Percentiles rank a stretch among this genome's conserved stretches.
phyloP scores from a whole-genome alignment of 257 asterid species.

The Hygrophila difformis region DNA sequence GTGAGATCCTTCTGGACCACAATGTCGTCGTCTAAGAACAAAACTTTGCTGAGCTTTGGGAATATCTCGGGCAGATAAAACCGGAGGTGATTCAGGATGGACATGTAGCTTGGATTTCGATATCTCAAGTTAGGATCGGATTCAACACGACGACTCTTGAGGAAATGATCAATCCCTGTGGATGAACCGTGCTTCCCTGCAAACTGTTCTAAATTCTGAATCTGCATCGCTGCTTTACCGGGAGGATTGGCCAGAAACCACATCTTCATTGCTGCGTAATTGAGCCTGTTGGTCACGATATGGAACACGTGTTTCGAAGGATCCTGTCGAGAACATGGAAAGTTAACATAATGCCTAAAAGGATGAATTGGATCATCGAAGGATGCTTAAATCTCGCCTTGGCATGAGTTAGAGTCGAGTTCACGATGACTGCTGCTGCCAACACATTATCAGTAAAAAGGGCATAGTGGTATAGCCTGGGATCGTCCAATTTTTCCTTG shows the following conservation, averaged over 20 bases:
- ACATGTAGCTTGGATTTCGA: slow-evolving; percentile 90
- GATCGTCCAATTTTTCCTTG: slow-evolving; percentile 34
- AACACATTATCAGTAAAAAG: slow-evolving; percentile 48
- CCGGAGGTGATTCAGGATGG: slow-evolving; percentile 92
- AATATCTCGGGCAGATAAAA: slow-evolving; percentile 90
- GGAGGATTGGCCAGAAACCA: slow-evolving; percentile 93
- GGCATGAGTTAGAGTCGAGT: slow-evolving; percentile 46
- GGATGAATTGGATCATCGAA: too few species aligned
- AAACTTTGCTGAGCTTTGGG: slow-evolving; percentile 72
- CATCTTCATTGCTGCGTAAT: slow-evolving; percentile 91
- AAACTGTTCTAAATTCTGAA: slow-evolving; percentile 80
- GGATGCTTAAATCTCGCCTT: too few species aligned
- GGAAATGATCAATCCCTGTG: slow-evolving; percentile 83
- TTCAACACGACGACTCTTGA: slow-evolving; percentile 58
- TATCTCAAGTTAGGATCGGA: slow-evolving; percentile 77
- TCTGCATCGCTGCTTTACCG: slow-evolving; percentile 53
- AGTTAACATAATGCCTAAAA: slow-evolving; percentile 5
- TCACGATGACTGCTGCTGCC: slow-evolving; percentile 57
- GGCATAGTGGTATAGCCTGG: slow-evolving; percentile 44
- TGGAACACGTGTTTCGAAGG: slow-evolving; percentile 78
- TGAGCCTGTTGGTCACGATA: slow-evolving; percentile 81
- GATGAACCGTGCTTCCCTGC: slow-evolving; percentile 68
- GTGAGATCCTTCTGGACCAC: slow-evolving; percentile 79
- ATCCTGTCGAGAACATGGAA: slow-evolving; percentile 37
- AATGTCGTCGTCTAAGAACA: slow-evolving; percentile 86